These are phyloP conservation scores for Asterochloris sp. DNA, from an alignment of 139 green algal species.

Conservation along the genomic window DNA sequence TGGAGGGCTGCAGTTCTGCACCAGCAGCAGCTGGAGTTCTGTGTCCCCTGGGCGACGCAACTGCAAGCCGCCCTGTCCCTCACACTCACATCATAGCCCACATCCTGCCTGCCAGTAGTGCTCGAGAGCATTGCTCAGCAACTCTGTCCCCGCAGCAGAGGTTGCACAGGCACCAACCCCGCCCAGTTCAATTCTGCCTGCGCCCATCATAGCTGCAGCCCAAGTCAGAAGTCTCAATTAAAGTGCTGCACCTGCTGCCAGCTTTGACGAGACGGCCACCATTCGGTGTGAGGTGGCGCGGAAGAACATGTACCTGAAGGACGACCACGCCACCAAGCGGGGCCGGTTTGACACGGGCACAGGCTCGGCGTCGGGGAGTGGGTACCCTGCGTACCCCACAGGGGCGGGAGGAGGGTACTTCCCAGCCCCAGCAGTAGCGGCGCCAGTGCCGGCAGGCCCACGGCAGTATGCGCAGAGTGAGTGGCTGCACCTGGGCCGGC, in stretches of 20 bases:
- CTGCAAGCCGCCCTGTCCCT: too few relatives aligned
- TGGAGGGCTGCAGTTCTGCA: too few relatives aligned
- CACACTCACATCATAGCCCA: too few relatives aligned
- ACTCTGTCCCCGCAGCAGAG: too few relatives aligned
- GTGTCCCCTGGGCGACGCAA: too few relatives aligned
- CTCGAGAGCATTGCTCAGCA: too few relatives aligned
- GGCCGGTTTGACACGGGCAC: conserved; percentile 14
- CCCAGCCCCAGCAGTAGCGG: conserved; percentile 3
- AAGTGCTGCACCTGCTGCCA: conserved; percentile 26
- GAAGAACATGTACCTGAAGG: conserved; percentile 86
- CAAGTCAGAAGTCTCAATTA: too few relatives aligned
- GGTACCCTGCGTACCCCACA: conserved; percentile 2
- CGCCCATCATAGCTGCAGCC: too few relatives aligned
- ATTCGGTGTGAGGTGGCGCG: conserved; percentile 86
- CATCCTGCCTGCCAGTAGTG: too few relatives aligned
- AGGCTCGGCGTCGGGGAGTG: neutral
- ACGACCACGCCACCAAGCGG: conserved; percentile 46
- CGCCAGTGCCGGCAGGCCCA: conserved; percentile 6
- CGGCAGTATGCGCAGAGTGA: conserved; percentile 8
- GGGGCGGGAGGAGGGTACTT: conserved; percentile 10
- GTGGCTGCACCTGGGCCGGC: neutral
- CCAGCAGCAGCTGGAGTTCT: too few relatives aligned
- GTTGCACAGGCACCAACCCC: too few relatives aligned
- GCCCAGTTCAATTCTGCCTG: too few relatives aligned
- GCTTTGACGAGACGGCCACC: conserved; percentile 62